Conservation (phyloP, 495 filamentous ascomycete genomes). For the Chaetomium cochliodes region DNA sequence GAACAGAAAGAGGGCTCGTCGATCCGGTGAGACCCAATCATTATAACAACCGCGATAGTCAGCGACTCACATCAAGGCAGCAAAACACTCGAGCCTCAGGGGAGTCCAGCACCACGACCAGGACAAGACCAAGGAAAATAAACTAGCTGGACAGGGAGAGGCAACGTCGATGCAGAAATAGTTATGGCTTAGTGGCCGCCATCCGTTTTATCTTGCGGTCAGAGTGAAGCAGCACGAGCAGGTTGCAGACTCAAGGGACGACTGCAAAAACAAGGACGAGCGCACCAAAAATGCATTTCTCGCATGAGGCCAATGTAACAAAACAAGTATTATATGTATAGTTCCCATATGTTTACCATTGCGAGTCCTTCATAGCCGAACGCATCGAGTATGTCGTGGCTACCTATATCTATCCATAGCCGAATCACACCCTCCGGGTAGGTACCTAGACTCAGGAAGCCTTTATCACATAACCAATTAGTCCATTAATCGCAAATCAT, state of each 20-base stretch:
- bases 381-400: no score
- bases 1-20: constrained; percentile 28
- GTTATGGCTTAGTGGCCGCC: not conserved
- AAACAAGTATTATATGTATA: no score
- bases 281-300: no score
- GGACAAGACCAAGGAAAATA: not conserved
- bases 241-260: not conserved
- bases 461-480: no score
- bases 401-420: no score
- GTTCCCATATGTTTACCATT: no score
- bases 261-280: not conserved
- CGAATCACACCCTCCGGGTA: no score
- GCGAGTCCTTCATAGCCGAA: no score
- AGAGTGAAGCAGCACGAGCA: not conserved
- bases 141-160: not conserved
- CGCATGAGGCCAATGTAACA: no score
- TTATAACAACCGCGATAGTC: not conserved
- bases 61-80: constrained; percentile 24
- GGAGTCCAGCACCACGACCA: not conserved
- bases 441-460: no score
- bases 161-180: not conserved
- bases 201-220: not conserved
- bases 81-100: constrained; percentile 20
- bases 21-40: constrained; percentile 17
- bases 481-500: no score